Percentiles rank a stretch among this genome's conserved stretches.
Evolutionary conservation across 371 early-diverging fungal species (phyloP).

Genomic region (Catenaria anguillulae): DNA sequence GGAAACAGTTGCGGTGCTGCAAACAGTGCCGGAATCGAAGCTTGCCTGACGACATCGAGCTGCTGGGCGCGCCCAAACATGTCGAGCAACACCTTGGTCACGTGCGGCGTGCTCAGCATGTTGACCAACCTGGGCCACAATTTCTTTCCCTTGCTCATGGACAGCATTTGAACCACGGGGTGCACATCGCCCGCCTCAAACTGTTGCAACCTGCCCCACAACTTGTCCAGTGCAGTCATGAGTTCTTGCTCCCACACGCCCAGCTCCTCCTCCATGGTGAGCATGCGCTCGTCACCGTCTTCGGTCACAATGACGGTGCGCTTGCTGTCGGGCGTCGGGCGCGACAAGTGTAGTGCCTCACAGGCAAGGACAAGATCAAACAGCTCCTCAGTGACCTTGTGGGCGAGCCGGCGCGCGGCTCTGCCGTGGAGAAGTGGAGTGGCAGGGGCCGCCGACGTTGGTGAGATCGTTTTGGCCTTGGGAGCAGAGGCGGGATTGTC

Average conservation of each 20-base stretch:
- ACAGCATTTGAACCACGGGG: conserved; percentile 28
- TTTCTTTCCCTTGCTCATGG: conserved; percentile 70
- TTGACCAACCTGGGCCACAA: conserved; percentile 68
- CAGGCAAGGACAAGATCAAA: conserved; percentile 57
- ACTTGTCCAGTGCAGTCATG: conserved; percentile 3
- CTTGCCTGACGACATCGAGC: conserved; percentile 58
- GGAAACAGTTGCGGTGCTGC: conserved; percentile 13
- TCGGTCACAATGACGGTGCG: not conserved
- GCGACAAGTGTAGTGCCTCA: conserved; percentile 64
- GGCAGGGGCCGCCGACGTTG: not conserved
- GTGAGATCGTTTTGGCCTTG: not conserved
- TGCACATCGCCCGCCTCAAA: conserved; percentile 13
- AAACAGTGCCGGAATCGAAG: conserved; percentile 30
- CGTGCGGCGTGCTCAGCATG: conserved; percentile 21
- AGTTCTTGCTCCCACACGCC: conserved; percentile 35
- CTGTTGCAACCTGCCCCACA: not conserved
- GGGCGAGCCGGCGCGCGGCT: conserved; percentile 22
- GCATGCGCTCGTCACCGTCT: conserved; percentile 6
- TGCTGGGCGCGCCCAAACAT: conserved; percentile 44
- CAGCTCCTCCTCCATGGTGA: conserved; percentile 22
- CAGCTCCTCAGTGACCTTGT: conserved; percentile 60
- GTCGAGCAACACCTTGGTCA: conserved; percentile 49
- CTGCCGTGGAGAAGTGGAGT: conserved; percentile 9
- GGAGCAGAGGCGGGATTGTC: not conserved
- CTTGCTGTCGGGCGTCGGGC: conserved; percentile 14